Evolutionary conservation across 2,329 filamentous ascomycete species (phyloP).

Genomic region (Colletotrichum sansevieriae): DNA sequence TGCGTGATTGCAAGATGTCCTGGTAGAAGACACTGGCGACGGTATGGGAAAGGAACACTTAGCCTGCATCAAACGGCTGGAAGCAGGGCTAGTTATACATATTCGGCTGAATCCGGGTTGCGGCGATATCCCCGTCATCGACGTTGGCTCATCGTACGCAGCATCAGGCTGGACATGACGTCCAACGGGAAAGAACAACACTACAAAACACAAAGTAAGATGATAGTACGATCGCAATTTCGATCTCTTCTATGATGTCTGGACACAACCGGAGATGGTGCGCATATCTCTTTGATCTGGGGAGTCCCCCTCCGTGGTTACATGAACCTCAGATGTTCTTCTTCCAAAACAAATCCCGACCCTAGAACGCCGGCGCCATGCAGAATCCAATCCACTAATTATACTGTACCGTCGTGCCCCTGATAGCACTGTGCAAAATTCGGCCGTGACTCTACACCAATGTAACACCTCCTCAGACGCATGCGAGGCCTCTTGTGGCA

Average conservation of each 20-base stretch:
- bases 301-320: not conserved
- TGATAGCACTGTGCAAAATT: slow-evolving; percentile 2
- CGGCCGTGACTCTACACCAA: slow-evolving; percentile 31
- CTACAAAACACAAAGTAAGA: not conserved
- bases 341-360: not conserved
- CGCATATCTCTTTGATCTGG: not conserved
- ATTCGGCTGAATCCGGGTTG: too few species aligned
- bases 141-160: too few species aligned
- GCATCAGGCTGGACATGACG: not conserved
- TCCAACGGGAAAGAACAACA: not conserved
- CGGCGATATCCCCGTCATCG: too few species aligned
- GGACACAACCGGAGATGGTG: not conserved
- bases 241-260: slow-evolving; percentile 6
- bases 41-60: too few species aligned
- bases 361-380: slow-evolving; percentile 40
- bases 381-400: slow-evolving; percentile 20
- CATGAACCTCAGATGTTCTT: not conserved
- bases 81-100: not conserved
- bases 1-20: too few species aligned
- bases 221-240: not conserved
- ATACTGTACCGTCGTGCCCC: slow-evolving; percentile 10
- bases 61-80: too few species aligned
- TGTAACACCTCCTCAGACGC: not conserved
- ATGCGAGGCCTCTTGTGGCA: not conserved
- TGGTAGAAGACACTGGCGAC: too few species aligned